A percentile compares a stretch with the other conserved stretches of the same genome.
Evolutionary conservation across 495 filamentous ascomycete species (phyloP).

Genomic region (Durotheca rogersii): DNA sequence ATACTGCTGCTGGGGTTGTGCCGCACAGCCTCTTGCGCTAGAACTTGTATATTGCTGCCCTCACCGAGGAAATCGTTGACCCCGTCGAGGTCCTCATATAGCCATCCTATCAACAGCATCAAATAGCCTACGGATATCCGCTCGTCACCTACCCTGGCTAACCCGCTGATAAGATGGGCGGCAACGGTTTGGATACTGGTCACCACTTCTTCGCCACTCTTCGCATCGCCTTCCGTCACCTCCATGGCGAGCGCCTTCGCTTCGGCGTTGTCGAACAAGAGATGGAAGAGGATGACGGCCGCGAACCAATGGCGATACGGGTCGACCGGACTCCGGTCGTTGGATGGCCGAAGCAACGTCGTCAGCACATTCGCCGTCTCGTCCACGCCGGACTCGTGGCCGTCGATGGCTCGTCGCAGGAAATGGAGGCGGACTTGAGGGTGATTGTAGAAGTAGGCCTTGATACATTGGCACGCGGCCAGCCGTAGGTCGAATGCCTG

Average conservation of each 20-base stretch:
- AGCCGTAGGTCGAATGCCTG: constrained; percentile 76
- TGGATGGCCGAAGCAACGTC: constrained; percentile 66
- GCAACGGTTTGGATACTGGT: constrained; percentile 88
- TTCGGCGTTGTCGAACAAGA: constrained; percentile 79
- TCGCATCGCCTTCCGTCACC: constrained; percentile 85
- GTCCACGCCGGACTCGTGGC: constrained; percentile 74
- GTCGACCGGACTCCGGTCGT: constrained; percentile 62
- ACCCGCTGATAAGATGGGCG: constrained; percentile 72
- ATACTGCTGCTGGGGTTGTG: constrained; percentile 66
- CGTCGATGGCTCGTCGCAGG: constrained; percentile 82
- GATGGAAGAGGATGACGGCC: constrained; percentile 81
- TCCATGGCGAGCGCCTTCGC: constrained; percentile 78
- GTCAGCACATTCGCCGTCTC: constrained; percentile 89
- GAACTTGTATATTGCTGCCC: constrained; percentile 84
- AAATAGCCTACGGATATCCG: constrained; percentile 82
- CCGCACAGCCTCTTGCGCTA: constrained; percentile 62
- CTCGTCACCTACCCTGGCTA: constrained; percentile 76
- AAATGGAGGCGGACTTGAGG: constrained; percentile 79
- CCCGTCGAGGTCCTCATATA: constrained; percentile 88
- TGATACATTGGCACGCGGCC: constrained; percentile 83
- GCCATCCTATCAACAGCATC: constrained; percentile 89
- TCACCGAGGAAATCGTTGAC: constrained; percentile 95
- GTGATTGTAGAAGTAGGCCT: constrained; percentile 86
- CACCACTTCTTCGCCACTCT: constrained; percentile 89
- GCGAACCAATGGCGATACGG: constrained; percentile 94